These are phyloP conservation scores for Globisporangium orthogonon DNA, from an alignment of 352 stramenopile genomes.

Conservation along the genomic window DNA sequence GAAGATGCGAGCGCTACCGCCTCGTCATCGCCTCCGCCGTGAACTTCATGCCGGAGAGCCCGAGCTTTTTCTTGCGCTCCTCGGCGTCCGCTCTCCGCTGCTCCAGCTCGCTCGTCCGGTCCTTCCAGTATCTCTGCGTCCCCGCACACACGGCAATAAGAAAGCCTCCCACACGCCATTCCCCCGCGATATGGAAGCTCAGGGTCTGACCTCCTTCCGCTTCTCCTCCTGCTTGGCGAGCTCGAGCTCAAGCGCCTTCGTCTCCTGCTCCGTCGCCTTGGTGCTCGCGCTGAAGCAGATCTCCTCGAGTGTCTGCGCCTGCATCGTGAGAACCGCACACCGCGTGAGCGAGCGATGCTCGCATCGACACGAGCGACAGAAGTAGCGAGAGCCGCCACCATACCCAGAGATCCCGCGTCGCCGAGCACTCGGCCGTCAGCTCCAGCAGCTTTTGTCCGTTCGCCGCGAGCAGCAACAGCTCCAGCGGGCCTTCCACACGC, in stretches of 20 bases:
- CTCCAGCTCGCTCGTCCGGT: conserved; percentile 54
- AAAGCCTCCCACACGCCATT: too few relatives aligned
- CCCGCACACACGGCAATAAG: too few relatives aligned
- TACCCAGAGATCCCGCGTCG: conserved; percentile 52
- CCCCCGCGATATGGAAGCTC: too few relatives aligned
- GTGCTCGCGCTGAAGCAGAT: conserved; percentile 20
- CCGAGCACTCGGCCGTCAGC: conserved; percentile 31
- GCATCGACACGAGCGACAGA: not conserved
- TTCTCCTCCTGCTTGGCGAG: conserved; percentile 52
- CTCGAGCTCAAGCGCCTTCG: conserved; percentile 39
- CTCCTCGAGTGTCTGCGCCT: conserved; percentile 59
- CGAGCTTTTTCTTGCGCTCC: conserved; percentile 73
- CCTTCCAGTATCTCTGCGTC: conserved; percentile 61
- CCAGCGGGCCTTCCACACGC: conserved; percentile 20
- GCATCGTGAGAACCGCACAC: not conserved
- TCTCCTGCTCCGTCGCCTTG: conserved; percentile 17
- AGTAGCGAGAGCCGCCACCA: too few relatives aligned
- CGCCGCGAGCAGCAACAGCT: conserved; percentile 40
- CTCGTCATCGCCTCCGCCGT: conserved; percentile 40
- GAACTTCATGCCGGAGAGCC: conserved; percentile 69
- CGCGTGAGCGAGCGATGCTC: not conserved
- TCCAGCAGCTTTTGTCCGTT: conserved; percentile 65
- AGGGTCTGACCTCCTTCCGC: conserved; percentile 38
- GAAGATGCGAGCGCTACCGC: conserved; percentile 1
- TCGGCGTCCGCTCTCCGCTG: conserved; percentile 52